Evolutionary conservation across 148 eudicot genomes (phyloP), one percentile per base, ranked within the genome.

Genomic region (Chenopodium quinoa): DNA sequence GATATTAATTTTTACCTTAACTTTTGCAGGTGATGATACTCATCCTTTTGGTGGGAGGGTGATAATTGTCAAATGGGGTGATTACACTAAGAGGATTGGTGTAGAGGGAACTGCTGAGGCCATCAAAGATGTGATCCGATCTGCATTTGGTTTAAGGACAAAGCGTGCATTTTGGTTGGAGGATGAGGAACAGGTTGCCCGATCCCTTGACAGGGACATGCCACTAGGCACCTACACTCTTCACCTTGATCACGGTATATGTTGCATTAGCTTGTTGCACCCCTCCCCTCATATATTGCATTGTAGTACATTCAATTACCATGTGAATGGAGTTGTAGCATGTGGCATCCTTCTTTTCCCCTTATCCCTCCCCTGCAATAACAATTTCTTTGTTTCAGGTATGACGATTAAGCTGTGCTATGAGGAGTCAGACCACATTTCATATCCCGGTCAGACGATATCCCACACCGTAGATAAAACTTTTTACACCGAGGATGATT

Each of bases 141-240:
- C 95, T 50, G 91, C 95, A 58, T 94, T 92, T 86, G 83, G 95
- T 79, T 84, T 94, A 62, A 85, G 98, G 87, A 88, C 95, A 54
- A 94, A 85, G 62, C 88, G 98, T 11, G 92, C 95, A 56, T 92
- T 94, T 89, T 94, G 98, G 97, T 83, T 94, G 87, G 97, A 94
- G 87, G 98, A 94, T 82, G 97, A 90, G 81, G 91, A 91, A 78
- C 90, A 87, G 81, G 82, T 94, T 34, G 87, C 91, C 75, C 90
- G 97, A 58, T 84, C 91, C 52, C 87, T 94, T 83, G 97, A 94
- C 79, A 87, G 95, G 80, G 95, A 90, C 69, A 91, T 94, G 98
- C 97, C 97, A 44, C 19, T 92, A 46, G 95, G 93, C 29, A 88
- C 86, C 71, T 94, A 92, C 78, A 84, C 90, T 75, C 92, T 91